phyloP scores from a whole-genome alignment of 2,329 filamentous ascomycete species.

The Reticulascus tulasneorum region DNA sequence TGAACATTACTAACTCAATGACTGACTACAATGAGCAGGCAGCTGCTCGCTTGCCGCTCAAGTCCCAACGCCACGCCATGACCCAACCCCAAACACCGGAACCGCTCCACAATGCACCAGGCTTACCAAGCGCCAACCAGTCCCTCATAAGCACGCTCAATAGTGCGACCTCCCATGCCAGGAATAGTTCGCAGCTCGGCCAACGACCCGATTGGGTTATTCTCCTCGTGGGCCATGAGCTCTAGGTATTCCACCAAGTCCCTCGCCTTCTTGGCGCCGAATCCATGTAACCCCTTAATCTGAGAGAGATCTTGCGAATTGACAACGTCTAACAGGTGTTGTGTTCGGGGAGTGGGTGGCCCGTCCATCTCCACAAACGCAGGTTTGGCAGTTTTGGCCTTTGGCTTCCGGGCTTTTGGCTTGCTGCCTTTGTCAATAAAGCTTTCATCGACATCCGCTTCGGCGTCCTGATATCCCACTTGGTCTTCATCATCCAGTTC shows the following conservation, averaged over 20 bases:
- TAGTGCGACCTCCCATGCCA: constrained; percentile 52
- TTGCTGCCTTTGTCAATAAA: constrained; percentile 23
- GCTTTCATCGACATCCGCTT: constrained; percentile 37
- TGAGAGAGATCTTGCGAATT: constrained; percentile 65
- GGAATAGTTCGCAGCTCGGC: constrained; percentile 50
- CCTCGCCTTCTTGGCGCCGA: constrained; percentile 67
- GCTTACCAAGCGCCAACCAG: constrained; percentile 22
- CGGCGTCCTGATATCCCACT: constrained; percentile 34
- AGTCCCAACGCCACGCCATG: too few species aligned
- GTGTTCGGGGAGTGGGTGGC: constrained; percentile 50
- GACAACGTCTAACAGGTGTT: constrained; percentile 63
- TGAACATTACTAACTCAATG: too few species aligned
- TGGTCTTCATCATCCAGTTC: constrained; percentile 29
- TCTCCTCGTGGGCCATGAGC: constrained; percentile 35
- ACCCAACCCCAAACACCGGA: too few species aligned
- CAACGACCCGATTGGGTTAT: constrained; percentile 41
- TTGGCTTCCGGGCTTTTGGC: constrained; percentile 26
- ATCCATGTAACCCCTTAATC: constrained; percentile 65
- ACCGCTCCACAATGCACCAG: too few species aligned
- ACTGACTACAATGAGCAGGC: too few species aligned
- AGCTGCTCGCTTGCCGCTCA: too few species aligned
- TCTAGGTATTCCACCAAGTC: constrained; percentile 56
- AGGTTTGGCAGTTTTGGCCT: constrained; percentile 20
- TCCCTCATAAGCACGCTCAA: constrained; percentile 54
- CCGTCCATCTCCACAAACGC: constrained; percentile 37